phyloP scores from a whole-genome alignment of 1,284 basidiomycete species.

The Ceratobasidium sp. region DNA sequence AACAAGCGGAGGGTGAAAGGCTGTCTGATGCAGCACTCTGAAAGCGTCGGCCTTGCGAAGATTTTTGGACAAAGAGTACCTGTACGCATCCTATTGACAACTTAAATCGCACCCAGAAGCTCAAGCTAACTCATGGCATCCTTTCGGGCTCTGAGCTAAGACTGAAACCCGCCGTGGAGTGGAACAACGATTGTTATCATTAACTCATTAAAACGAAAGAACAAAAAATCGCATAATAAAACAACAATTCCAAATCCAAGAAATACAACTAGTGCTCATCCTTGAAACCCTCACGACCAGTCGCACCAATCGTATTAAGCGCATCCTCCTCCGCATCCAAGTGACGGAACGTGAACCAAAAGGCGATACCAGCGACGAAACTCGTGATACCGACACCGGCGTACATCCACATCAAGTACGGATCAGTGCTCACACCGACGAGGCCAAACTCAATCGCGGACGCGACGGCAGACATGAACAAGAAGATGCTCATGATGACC shows the following conservation, averaged over 20 bases:
- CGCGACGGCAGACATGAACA: constrained; percentile 75
- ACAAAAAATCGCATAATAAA: constrained; percentile 9
- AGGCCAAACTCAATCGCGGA: constrained; percentile 61
- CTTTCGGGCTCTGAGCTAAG: not conserved
- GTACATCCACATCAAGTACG: constrained; percentile 54
- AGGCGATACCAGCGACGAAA: constrained; percentile 59
- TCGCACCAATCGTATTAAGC: constrained; percentile 62
- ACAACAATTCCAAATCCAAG: not conserved
- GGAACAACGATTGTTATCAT: constrained; percentile 15
- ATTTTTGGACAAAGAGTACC: too few relatives aligned
- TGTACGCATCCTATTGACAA: too few relatives aligned
- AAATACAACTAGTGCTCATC: constrained; percentile 41
- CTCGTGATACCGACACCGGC: constrained; percentile 66
- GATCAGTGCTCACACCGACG: constrained; percentile 46
- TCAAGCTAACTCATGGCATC: too few relatives aligned
- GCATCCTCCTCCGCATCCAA: constrained; percentile 64
- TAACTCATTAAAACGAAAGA: constrained; percentile 3
- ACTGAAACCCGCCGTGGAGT: not conserved
- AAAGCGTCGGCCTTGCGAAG: too few relatives aligned
- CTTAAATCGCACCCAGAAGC: too few relatives aligned
- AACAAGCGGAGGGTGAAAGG: too few relatives aligned
- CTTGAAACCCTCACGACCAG: constrained; percentile 36
- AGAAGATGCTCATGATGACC: constrained; percentile 78
- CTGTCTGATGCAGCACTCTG: too few relatives aligned
- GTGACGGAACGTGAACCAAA: constrained; percentile 63